A percentile compares a stretch with the other conserved stretches of the same genome.
Evolutionary conservation across 2,329 filamentous ascomycete genomes (phyloP).

Genomic region (Trichoderma atrobrunneum): DNA sequence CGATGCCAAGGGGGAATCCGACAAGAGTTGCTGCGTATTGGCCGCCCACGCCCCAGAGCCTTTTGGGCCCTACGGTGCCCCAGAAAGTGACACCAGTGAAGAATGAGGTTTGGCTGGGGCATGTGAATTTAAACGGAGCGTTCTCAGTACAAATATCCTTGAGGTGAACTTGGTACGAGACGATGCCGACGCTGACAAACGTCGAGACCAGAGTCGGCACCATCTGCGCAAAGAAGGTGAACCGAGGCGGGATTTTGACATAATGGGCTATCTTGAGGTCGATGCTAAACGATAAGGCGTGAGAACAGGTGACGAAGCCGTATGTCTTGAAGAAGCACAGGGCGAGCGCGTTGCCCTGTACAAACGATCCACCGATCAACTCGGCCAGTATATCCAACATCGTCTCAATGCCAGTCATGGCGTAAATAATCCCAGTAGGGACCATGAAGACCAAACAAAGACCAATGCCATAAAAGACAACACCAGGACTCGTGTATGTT

Average conservation of each 20-base stretch:
- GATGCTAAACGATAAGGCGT: constrained; percentile 43
- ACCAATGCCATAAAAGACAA: constrained; percentile 41
- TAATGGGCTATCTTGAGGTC: constrained; percentile 53
- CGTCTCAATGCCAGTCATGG: constrained; percentile 45
- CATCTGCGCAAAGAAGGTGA: constrained; percentile 47
- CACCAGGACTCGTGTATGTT: constrained; percentile 40
- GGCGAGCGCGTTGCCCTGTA: constrained; percentile 27
- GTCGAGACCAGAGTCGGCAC: constrained; percentile 44
- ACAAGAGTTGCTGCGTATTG: constrained; percentile 36
- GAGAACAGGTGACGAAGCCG: constrained; percentile 40
- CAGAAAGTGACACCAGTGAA: constrained; percentile 40
- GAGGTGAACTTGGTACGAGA: constrained; percentile 30
- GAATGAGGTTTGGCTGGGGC: constrained; percentile 9
- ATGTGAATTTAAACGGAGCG: constrained; percentile 13
- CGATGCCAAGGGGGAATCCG: constrained; percentile 41
- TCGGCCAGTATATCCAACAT: constrained; percentile 42
- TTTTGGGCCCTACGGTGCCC: constrained; percentile 39
- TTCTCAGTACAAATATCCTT: constrained; percentile 36
- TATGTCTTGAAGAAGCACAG: constrained; percentile 28
- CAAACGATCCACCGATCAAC: constrained; percentile 36
- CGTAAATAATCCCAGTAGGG: constrained; percentile 43
- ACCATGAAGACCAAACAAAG: constrained; percentile 42
- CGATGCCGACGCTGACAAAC: constrained; percentile 17
- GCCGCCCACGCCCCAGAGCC: constrained; percentile 35
- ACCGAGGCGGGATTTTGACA: constrained; percentile 47